Evolutionary conservation across 2,329 filamentous ascomycete genomes (phyloP), one percentile per base, ranked within the genome.

Genomic region (Canariomyces notabilis): DNA sequence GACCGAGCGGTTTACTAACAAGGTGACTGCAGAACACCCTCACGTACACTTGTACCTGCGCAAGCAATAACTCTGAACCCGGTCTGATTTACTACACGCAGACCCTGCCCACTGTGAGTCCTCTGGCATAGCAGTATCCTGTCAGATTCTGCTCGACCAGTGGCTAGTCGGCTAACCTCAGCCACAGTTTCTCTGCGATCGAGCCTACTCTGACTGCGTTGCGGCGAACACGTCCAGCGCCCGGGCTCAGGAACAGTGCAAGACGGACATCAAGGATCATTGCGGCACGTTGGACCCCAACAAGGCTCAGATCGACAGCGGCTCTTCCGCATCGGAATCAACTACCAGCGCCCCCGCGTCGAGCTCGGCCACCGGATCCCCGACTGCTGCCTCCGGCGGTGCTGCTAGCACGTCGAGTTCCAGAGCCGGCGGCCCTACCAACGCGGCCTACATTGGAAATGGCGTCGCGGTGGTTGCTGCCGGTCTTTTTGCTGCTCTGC

Each of bases 61-160:
- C 59, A n/a, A n/a, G n/a, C 26, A 76, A 79, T 62, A 64, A 61
- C 57, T 70, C 68, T 37, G 65, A 67, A 6, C 75, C 76, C 12
- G 73, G 72, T 48, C 69, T 80, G 37, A 65, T 77, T 61, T 70
- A 73, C 61, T 80, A 77, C 65, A 56, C 51, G 39, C 70, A 78
- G 66, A 77, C 75, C 2, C 64, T 80, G 54, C 70, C 71, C 38
- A 69, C 65, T 46, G 65, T 68, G 57, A 53, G 64, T 55, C 4
- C 32, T 7, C 15, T n/a, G 6, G 16, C 14, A 14, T 34, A 29
- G 21, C 26, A 16, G 12, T 22, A 15, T 39, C 18, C 12, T 2
- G 3, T 32, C n/a, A 34, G 29, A 6, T 18, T 20, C 21, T 18
- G 40, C 26, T 29, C 26, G 26, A 29, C 26, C 9, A 38, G 22